Evolutionary conservation across 106 monocot genomes (phyloP), one percentile per base, ranked within the genome.

Genomic region (Dendrobium catenatum): DNA sequence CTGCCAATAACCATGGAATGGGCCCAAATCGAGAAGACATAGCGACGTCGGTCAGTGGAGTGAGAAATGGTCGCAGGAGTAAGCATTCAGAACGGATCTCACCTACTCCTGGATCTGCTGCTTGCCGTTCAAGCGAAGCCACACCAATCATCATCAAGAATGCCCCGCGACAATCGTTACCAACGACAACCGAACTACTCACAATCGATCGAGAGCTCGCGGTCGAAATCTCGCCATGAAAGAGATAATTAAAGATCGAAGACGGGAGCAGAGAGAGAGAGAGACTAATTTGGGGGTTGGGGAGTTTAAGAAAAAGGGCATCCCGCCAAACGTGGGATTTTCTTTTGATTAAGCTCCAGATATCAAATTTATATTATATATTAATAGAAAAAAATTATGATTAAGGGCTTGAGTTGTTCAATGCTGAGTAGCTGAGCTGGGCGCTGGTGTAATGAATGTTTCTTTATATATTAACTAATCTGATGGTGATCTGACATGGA

Each of bases 271-370:
- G 10, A 56, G 72, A 80, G 46, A 61, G 29, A 66, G 54, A 20
- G 29, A 24, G 27, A 55, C 10, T 24, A 4, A 76, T 48, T 44
- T 74, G 49, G 58, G 31, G 44, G 26, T 26, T 75, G 31, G 37
- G 70, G 70, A 43, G 42, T 77, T 86, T 83, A 80, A 80, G 40
- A 43, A 83, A 78, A 83, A 78, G 24, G 82, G 82, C 85, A 70
- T 80, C 88, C 85, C 88, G 88, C 88, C 88, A 88, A 88, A 82
- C 68, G 79, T 16, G 43, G 13, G 29, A 88, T 88, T 81, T 81
- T 74, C 74, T 20, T 74, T 43, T 74, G 19, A 74, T 74, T 74
- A 70, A 70, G 9, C 33, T 15, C 2, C 31, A 19, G 6, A 42
- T 20, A 22, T 5, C 43, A 44, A 19, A 19, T 16, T 42, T 18